Evolutionary conservation across 257 asterid genomes (phyloP), one percentile per base, ranked within the genome.

Genomic region (Oldenlandia corymbosa): DNA sequence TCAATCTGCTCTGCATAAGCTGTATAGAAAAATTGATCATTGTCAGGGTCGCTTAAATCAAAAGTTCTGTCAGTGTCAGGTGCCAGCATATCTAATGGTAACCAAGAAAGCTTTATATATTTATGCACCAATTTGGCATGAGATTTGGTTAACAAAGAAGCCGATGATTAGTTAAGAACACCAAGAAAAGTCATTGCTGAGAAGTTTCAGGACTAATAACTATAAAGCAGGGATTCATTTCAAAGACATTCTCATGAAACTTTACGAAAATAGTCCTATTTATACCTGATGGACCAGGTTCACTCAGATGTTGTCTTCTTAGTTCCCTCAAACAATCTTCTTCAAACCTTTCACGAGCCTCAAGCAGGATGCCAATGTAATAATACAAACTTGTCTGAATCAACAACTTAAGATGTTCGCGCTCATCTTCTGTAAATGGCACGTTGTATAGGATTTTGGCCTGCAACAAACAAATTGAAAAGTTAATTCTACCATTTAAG

Each of bases 261-360:
- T 39, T 8, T 32, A 21, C 9, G 12, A 11, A 62, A 41, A 16
- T 3, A 54, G 54, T 41, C 16, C 36, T 16, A 31, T 45, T 7
- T 5, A 32, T 88, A 88, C 96, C 96, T 75, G 97, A 93, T 68
- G 96, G 83, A 71, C 96, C 90, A 63, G 94, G 95, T 48, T 80
- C 77, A 32, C 70, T 75, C 70, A 71, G 70, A 28, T 52, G 62
- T 58, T 69, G 71, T 65, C 72, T 79, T 74, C 76, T 83, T 51
- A 79, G 49, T 66, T 84, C 85, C 30, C 57, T 69, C 58, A 42
- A 64, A 73, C 71, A 79, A 24, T 81, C 90, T 78, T 83, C 88
- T 80, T 83, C 94, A 52, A 93, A 86, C 34, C 11, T 66, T 69
- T 80, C 88, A 43, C 90, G 96, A 30, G 84, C 96, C 66, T 88